Conservation (phyloP, 2,329 filamentous ascomycete species). For the Diplocarpon rosae region DNA sequence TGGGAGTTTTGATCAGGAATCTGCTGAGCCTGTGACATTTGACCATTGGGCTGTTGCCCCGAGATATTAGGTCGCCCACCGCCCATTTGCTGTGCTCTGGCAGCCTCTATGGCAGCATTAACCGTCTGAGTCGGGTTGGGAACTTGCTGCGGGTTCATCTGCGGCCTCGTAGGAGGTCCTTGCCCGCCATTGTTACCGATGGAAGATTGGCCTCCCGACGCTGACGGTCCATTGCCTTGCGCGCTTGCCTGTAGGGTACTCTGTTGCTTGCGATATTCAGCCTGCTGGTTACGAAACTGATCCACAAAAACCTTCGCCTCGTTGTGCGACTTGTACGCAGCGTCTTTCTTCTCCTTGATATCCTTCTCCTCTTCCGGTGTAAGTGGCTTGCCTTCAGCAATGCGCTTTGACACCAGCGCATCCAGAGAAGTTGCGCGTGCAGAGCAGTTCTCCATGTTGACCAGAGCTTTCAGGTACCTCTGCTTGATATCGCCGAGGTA, state of each 20-base stretch:
- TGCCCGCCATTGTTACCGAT: constrained; percentile 10
- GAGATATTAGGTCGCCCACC: constrained; percentile 19
- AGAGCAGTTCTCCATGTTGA: constrained; percentile 38
- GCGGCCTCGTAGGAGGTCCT: constrained; percentile 19
- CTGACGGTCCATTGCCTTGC: constrained; percentile 11
- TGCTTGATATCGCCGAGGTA: constrained; percentile 39
- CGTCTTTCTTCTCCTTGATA: constrained; percentile 34
- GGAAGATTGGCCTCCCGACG: neutral
- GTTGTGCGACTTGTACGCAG: constrained; percentile 34
- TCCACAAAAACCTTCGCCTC: constrained; percentile 40
- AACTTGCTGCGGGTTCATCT: constrained; percentile 22
- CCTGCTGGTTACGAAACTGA: constrained; percentile 32
- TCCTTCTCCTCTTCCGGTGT: constrained; percentile 38
- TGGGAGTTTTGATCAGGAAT: constrained; percentile 16
- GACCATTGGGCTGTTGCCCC: constrained; percentile 14
- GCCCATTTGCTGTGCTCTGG: constrained; percentile 26
- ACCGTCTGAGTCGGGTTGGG: constrained; percentile 26
- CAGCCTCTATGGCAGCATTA: constrained; percentile 27
- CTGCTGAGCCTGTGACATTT: constrained; percentile 13
- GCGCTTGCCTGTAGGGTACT: constrained; percentile 18
- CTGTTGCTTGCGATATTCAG: constrained; percentile 19
- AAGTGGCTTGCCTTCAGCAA: constrained; percentile 33
- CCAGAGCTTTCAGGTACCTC: constrained; percentile 37
- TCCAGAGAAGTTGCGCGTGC: constrained; percentile 34
- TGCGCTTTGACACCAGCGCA: constrained; percentile 32